phyloP scores from a whole-genome alignment of 805 yeast species.

The Hanseniaspora vineae region DNA sequence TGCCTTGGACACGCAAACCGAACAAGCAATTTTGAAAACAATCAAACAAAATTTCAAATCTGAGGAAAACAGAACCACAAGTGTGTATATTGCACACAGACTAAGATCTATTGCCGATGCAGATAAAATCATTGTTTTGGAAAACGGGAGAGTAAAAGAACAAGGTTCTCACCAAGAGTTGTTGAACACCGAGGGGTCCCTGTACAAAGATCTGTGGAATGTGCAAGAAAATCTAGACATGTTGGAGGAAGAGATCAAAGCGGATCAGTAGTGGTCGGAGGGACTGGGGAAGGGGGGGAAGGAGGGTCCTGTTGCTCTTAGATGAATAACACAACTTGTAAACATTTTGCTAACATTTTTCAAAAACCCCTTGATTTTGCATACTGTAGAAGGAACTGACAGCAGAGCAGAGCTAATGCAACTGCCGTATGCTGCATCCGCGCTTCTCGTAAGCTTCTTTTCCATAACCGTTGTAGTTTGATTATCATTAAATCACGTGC shows the following conservation, averaged over 20 bases:
- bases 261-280: constrained; percentile 11
- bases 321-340: too few species aligned
- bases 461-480: too few species aligned
- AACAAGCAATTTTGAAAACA: constrained; percentile 67
- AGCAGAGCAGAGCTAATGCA: too few species aligned
- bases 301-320: too few species aligned
- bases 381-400: too few species aligned
- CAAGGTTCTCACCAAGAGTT: constrained; percentile 73
- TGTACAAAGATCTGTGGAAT: constrained; percentile 78
- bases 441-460: too few species aligned
- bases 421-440: too few species aligned
- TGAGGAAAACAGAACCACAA: constrained; percentile 37
- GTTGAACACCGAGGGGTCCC: constrained; percentile 38
- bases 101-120: constrained; percentile 88
- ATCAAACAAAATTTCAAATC: constrained; percentile 53
- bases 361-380: too few species aligned
- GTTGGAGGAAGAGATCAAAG: constrained; percentile 25
- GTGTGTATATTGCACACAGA: constrained; percentile 87
- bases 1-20: constrained; percentile 94
- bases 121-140: constrained; percentile 81
- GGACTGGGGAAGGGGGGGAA: too few species aligned
- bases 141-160: constrained; percentile 68
- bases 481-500: too few species aligned
- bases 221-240: constrained; percentile 73
- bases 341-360: too few species aligned